Conservation (phyloP, 306 rosid species). For the Malus orientalis region DNA sequence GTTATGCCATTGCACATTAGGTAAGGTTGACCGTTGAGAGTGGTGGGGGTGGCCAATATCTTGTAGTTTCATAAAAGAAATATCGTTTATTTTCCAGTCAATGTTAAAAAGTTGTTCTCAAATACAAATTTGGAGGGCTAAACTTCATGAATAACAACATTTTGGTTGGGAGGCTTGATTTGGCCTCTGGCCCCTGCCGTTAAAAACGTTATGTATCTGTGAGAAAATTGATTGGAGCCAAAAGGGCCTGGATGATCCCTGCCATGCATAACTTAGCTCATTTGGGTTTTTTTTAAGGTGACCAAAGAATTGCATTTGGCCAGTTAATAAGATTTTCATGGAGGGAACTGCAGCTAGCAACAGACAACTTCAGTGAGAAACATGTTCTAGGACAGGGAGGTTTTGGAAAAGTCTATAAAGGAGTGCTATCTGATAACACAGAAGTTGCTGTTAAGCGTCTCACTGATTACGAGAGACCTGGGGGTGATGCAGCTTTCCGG, state of each 20-base stretch:
- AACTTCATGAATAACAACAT: background rate
- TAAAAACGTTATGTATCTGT: background rate
- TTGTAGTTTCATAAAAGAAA: background rate
- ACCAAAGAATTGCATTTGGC: constrained; percentile 91
- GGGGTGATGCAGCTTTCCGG: constrained; percentile 95
- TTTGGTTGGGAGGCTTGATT: background rate
- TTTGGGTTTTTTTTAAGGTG: constrained; percentile 5
- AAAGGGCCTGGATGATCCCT: background rate
- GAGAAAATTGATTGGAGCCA: background rate
- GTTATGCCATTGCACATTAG: background rate
- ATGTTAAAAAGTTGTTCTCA: background rate
- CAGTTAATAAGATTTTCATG: constrained; percentile 84
- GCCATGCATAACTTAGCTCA: constrained; percentile 1
- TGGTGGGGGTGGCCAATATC: background rate
- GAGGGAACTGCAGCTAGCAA: constrained; percentile 93
- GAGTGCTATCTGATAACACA: constrained; percentile 78
- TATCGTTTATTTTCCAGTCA: background rate
- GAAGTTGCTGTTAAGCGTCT: constrained; percentile 93
- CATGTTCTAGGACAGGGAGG: constrained; percentile 98
- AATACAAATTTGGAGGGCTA: background rate
- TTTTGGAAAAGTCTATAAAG: constrained; percentile 96
- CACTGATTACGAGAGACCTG: constrained; percentile 93
- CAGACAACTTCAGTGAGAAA: constrained; percentile 85
- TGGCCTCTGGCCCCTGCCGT: background rate
- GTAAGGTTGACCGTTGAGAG: background rate